Percentiles rank a stretch among this genome's conserved stretches.
phyloP scores from a whole-genome alignment of 1,284 basidiomycete species.

The Puccinia triticina region DNA sequence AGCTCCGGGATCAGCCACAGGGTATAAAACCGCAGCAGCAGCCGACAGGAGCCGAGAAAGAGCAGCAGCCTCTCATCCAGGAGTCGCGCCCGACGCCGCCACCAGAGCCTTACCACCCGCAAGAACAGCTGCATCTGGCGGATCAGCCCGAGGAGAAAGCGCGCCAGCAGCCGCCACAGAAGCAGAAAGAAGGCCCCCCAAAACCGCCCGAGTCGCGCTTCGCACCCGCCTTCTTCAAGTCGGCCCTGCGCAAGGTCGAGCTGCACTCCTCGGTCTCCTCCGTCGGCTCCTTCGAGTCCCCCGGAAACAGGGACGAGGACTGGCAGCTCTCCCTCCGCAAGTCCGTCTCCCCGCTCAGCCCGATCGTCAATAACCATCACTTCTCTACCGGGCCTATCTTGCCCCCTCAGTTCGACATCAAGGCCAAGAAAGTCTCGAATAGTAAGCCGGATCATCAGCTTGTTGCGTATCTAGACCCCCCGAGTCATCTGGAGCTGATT shows the following conservation, averaged over 20 bases:
- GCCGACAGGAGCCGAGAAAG: background rate
- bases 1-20: background rate
- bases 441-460: background rate
- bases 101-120: background rate
- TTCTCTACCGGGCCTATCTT: background rate
- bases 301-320: background rate
- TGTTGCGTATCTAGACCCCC: background rate
- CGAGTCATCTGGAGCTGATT: too few relatives aligned
- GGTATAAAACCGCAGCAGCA: background rate
- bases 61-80: background rate
- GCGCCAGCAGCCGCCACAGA: background rate
- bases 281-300: background rate
- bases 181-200: background rate
- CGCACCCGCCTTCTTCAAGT: background rate
- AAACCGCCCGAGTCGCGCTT: background rate
- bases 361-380: background rate
- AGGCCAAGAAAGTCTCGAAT: conserved; percentile 27
- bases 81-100: background rate
- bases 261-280: background rate
- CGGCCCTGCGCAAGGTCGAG: conserved; percentile 5
- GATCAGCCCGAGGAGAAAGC: background rate
- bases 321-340: background rate
- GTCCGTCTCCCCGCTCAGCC: background rate
- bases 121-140: background rate
- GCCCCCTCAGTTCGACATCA: conserved; percentile 28